These are phyloP conservation scores for Colletotrichum zoysiae DNA, from an alignment of 2,329 filamentous ascomycete genomes.

Conservation along the genomic window DNA sequence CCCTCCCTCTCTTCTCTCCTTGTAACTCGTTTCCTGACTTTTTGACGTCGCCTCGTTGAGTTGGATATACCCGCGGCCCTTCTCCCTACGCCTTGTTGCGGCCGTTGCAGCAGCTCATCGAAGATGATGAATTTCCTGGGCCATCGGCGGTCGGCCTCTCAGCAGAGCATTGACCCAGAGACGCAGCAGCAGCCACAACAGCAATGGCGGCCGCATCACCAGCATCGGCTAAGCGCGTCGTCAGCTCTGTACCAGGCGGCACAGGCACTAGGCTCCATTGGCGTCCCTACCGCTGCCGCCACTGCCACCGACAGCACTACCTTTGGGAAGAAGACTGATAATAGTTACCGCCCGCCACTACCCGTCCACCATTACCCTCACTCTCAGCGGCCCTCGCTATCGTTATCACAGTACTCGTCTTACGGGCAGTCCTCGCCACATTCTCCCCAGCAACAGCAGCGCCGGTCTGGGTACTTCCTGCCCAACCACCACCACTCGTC, in stretches of 20 bases:
- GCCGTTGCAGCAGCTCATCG: not conserved
- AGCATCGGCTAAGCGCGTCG: conserved; percentile 38
- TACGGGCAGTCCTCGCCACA: not conserved
- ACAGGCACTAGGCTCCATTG: conserved; percentile 37
- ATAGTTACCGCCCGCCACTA: conserved; percentile 20
- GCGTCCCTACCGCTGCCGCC: conserved; percentile 30
- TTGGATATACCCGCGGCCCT: not conserved
- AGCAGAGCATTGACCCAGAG: conserved; percentile 35
- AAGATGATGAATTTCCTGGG: conserved; percentile 36
- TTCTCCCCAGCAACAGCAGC: conserved; percentile 9
- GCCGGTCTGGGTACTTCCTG: conserved; percentile 21
- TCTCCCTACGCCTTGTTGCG: not conserved
- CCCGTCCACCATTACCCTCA: conserved; percentile 15
- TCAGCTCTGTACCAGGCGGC: conserved; percentile 39
- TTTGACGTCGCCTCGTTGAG: not conserved
- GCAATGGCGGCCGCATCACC: conserved; percentile 23
- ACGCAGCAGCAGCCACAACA: conserved; percentile 31
- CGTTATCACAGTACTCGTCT: not conserved
- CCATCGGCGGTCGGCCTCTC: conserved; percentile 37
- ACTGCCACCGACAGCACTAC: conserved; percentile 25
- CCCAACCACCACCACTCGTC: conserved; percentile 22
- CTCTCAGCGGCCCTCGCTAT: conserved; percentile 3
- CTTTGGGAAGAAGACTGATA: conserved; percentile 15
- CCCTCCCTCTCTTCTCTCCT: not conserved
- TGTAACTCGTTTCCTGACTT: not conserved